A percentile compares a stretch with the other conserved stretches of the same genome.
These are phyloP conservation scores for Rhizophagus prolifer DNA, from an alignment of 192 early-diverging fungal species.

Conservation along the genomic window DNA sequence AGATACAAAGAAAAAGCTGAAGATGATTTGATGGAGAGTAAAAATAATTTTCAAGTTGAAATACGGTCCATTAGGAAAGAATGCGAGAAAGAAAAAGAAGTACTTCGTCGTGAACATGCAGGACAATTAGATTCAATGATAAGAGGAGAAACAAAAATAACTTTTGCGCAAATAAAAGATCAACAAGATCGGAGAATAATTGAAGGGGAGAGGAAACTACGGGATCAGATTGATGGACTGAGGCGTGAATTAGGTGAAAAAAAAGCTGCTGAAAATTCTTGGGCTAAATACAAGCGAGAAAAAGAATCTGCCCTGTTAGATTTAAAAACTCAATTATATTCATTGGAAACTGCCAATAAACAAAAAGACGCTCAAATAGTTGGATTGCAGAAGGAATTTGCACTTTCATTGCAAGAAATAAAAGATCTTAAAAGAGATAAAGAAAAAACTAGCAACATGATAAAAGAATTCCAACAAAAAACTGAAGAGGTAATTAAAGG, in stretches of 20 bases:
- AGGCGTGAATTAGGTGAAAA: background rate
- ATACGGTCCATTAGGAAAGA: background rate
- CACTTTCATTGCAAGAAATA: background rate
- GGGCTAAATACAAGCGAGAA: background rate
- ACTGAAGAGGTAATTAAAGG: conserved; percentile 8
- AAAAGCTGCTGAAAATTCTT: background rate
- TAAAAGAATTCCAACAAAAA: background rate
- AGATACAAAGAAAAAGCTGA: background rate
- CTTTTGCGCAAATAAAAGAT: background rate
- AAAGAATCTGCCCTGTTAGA: background rate
- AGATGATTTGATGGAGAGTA: background rate
- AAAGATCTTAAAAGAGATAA: background rate
- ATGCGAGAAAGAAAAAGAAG: background rate
- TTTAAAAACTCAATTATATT: background rate
- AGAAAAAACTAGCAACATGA: background rate
- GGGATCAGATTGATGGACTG: background rate
- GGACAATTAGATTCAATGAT: background rate
- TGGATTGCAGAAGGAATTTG: background rate
- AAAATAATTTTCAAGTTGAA: background rate
- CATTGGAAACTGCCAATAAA: background rate
- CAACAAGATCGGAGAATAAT: background rate
- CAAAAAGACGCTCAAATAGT: background rate
- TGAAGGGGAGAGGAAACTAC: background rate
- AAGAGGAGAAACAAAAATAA: background rate
- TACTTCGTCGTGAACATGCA: background rate